Base-by-base conservation (phyloP, 805 yeast species). In the Suhomyces prunicola region DNA sequence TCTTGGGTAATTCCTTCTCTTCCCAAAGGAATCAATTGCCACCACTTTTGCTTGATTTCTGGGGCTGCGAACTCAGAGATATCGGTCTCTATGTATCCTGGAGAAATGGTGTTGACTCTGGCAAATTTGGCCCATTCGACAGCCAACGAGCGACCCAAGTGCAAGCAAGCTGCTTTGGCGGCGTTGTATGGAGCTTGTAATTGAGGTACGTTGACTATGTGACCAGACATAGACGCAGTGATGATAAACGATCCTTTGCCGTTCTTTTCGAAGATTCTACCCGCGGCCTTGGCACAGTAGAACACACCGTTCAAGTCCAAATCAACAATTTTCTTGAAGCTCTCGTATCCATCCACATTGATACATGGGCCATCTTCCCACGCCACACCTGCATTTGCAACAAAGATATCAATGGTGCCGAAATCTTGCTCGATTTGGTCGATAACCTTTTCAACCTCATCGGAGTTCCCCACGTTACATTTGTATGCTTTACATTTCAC, bases 301-400 rank as follows among this genome's bases (percentile, higher is more conserved):
- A 66, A 76, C 6, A 73, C 78, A 7, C 76, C 74, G 49, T 67
- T 72, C 57, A 75, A 62, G 59, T 76, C 79, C 56, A 72, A 64
- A 60, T 74, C 73, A 36, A 74, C 61, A 52, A 75, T 60, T 57
- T 68, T 67, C 26, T 70, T 57, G 74, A 73, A 75, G 36, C 59
- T 53, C 22, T 67, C 72, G 45, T 63, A 64, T 17, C 72, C 73
- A 42, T 72, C 68, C 35, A 65, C 75, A 29, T 74, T 74, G 48
- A 73, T 57, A 54, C 67, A 63, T 17, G 80, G 80, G 22, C 92
- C 91, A 6, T 55, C 60, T 9, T 51, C 47, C 60, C 60, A 57
- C 9, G 60, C 53, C 27, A 89, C 83, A 42, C 97, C 97, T 12
- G 97, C 97, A 68, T 90, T 90, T 61, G 96, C 96, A 46, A 90